Conservation (phyloP, 2,329 filamentous ascomycete genomes). For the Xylaria sp. region DNA sequence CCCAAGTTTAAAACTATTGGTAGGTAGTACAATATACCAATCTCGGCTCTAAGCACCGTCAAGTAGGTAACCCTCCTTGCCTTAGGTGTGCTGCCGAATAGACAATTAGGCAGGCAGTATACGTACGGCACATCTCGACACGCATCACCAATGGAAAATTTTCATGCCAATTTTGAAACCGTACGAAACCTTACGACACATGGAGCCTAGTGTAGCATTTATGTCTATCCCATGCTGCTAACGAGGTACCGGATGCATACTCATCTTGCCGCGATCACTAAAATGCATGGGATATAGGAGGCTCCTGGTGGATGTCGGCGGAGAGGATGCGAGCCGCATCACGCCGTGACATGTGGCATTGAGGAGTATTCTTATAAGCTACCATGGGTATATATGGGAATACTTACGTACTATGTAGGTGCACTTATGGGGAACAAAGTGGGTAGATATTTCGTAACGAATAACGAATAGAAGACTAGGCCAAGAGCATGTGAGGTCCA, state of each 20-base stretch:
- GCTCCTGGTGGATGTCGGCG: constrained; percentile 31
- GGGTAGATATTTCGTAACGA: constrained; percentile 10
- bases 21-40: constrained; percentile 9
- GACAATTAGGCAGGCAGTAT: background rate
- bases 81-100: constrained; percentile 2
- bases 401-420: background rate
- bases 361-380: constrained; percentile 17
- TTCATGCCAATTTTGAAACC: background rate
- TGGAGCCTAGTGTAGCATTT: constrained; percentile 24
- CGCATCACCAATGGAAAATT: constrained; percentile 5
- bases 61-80: background rate
- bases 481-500: background rate
- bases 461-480: constrained; percentile 7
- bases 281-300: constrained; percentile 22
- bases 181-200: constrained; percentile 3
- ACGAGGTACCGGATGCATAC: constrained; percentile 35
- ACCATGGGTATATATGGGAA: background rate
- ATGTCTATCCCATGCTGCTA: constrained; percentile 24
- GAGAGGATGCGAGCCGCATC: constrained; percentile 37
- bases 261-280: constrained; percentile 27
- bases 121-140: background rate
- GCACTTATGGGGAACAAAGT: constrained; percentile 14
- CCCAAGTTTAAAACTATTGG: background rate
- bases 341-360: constrained; percentile 33
- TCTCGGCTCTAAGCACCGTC: background rate